phyloP scores from a whole-genome alignment of 139 green algal species.

The Haematococcus sp. region DNA sequence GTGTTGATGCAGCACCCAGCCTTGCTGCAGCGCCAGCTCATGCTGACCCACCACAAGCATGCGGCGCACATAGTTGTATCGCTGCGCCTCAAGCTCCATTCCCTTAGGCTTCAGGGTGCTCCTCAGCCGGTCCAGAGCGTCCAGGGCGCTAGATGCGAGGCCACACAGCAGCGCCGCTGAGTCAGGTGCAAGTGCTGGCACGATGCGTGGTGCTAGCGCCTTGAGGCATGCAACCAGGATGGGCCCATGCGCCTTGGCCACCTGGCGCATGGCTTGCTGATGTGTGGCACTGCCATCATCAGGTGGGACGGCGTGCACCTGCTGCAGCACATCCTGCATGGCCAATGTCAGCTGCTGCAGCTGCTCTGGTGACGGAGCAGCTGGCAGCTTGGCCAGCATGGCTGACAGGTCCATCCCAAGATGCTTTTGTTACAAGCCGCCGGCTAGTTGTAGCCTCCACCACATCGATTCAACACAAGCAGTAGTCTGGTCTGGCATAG shows the following conservation, averaged over 20 bases:
- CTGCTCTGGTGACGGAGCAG: no score
- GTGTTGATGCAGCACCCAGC: conserved; percentile 15
- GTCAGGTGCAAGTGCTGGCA: neutral
- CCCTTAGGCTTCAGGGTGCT: conserved; percentile 11
- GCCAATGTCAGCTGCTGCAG: neutral
- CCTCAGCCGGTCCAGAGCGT: conserved; percentile 23
- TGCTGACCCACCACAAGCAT: conserved; percentile 10
- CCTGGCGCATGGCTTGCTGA: neutral
- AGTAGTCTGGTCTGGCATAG: no score
- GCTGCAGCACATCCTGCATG: neutral
- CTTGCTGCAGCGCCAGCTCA: conserved; percentile 24
- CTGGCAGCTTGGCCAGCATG: conserved; percentile 6
- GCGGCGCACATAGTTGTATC: conserved; percentile 38
- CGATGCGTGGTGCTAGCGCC: neutral
- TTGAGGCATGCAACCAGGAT: neutral
- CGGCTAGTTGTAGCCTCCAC: no score
- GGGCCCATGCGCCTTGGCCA: conserved; percentile 2
- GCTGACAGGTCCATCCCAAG: neutral
- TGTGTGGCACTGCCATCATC: no score
- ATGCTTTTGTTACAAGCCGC: no score
- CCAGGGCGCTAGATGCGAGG: conserved; percentile 9
- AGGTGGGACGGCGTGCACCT: neutral
- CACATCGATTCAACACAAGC: no score
- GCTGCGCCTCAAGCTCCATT: conserved; percentile 23
- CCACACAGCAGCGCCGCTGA: neutral